These are phyloP conservation scores for Chenopodium album DNA, from an alignment of 148 eudicot species.

Conservation along the genomic window DNA sequence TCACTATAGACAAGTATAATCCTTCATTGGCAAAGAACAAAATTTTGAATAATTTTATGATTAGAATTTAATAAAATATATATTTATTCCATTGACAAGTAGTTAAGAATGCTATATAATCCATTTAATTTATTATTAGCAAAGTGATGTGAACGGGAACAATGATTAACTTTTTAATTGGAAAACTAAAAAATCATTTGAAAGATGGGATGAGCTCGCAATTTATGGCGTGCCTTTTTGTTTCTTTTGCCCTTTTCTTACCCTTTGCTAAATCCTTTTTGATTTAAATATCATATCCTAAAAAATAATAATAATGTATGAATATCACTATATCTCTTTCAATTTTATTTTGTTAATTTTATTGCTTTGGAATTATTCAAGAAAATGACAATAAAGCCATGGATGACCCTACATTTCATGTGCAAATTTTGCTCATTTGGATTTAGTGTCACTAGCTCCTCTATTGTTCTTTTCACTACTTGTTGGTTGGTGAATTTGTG, in stretches of 20 bases:
- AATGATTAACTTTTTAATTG: conserved; percentile 29
- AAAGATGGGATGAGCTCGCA: not conserved
- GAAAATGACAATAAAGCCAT: conserved; percentile 20
- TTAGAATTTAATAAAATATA: not conserved
- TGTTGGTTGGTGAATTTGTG: not conserved
- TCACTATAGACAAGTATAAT: not conserved
- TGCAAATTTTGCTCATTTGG: conserved; percentile 9
- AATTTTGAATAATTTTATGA: not conserved
- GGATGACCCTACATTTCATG: conserved; percentile 33
- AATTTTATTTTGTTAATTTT: not conserved
- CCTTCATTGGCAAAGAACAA: not conserved
- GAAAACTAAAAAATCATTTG: conserved; percentile 15
- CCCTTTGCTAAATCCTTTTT: not conserved
- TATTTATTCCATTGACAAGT: not conserved
- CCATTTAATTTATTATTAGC: not conserved
- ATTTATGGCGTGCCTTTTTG: conserved; percentile 5
- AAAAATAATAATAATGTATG: not conserved
- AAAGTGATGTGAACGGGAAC: conserved; percentile 24
- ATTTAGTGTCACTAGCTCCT: conserved; percentile 6
- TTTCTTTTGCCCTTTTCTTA: conserved; percentile 5
- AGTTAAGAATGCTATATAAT: not conserved
- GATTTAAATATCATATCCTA: not conserved
- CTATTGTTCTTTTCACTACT: conserved; percentile 27
- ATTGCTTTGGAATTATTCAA: conserved; percentile 6
- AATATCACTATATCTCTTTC: not conserved